Base-by-base conservation (phyloP, 2,329 filamentous ascomycete genomes). In the Pseudopithomyces chartarum region DNA sequence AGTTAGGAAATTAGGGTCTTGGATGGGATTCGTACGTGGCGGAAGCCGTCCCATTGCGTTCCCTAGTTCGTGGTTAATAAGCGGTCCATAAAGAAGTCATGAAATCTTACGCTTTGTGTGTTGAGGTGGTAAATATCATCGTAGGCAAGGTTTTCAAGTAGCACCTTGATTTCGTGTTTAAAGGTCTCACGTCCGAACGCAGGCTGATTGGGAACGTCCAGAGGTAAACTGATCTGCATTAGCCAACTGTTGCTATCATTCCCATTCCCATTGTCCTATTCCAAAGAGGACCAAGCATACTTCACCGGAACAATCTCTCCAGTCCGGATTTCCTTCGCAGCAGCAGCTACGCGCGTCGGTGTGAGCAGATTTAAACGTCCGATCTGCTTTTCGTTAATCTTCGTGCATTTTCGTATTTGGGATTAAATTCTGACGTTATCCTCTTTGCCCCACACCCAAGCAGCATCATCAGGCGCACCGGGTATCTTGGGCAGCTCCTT, bases 391-490 rank as follows among this genome's bases (percentile, higher is more conserved):
- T 26, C 20, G 42, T 44, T 11, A 23, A 23, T 17, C 17, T 32
- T 8, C 40, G 48, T 40, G 6, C 7, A 44, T 23, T 10, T 20
- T 13, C 40, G 40, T 11, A 22, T 15, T 11, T 7, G 7, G 2
- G 11, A 48, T 13, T 12, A 8, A 12, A 6, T 15, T 3, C 63
- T n/a, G 61, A 84, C 79, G 60, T 79, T 74, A 62, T 85, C 84
- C 65, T 85, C 76, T 39, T 82, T 76, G 12, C 85, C 84, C 84
- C 84, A 87, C 23, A 85, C 81, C 85, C 85, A 87, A 17, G 84
- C 84, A 17, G 84, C 83, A 26, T 78, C 82, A 17, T 81, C 75
- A 0, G 84, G 85, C 1, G 83, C 83, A 33, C 80, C 81, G 1
- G 79, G 72, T 36, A 86, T 78, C 19, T 71, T 63, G 19, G 83